These are phyloP conservation scores for Neurospora pannonica DNA, from an alignment of 495 filamentous ascomycete species.

Conservation along the genomic window DNA sequence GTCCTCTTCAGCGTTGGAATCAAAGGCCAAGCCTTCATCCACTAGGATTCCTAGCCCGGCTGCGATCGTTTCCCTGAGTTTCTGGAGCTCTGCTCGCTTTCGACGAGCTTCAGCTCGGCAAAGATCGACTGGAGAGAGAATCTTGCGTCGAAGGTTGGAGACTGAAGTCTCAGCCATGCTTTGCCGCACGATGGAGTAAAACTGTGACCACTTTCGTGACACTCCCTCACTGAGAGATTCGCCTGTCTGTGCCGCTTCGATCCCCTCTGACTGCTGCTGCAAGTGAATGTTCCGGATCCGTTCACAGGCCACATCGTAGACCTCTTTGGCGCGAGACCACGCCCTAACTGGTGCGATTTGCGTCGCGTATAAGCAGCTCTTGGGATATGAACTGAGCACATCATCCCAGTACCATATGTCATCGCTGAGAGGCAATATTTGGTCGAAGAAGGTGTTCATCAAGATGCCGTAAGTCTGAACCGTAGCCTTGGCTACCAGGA, in stretches of 20 bases:
- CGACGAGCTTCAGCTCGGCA: constrained; percentile 57
- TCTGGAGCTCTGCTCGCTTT: constrained; percentile 58
- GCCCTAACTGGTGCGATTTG: constrained; percentile 71
- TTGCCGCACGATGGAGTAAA: constrained; percentile 69
- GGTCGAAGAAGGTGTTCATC: constrained; percentile 61
- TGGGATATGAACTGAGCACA: constrained; percentile 59
- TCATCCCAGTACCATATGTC: constrained; percentile 93
- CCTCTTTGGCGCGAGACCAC: constrained; percentile 54
- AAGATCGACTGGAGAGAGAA: constrained; percentile 62
- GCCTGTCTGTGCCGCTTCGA: not conserved
- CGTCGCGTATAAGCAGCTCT: constrained; percentile 65
- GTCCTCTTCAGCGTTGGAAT: constrained; percentile 31
- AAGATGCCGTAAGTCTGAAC: constrained; percentile 74
- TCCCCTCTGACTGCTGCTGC: not conserved
- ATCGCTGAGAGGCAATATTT: constrained; percentile 69
- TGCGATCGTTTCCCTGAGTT: constrained; percentile 67
- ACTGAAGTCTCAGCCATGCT: constrained; percentile 57
- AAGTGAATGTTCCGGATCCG: constrained; percentile 26
- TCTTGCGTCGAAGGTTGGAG: constrained; percentile 45
- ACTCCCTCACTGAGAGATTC: constrained; percentile 8
- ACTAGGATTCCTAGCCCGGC: constrained; percentile 78
- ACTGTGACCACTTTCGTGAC: constrained; percentile 56
- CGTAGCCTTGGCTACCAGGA: constrained; percentile 76
- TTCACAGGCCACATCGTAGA: constrained; percentile 48
- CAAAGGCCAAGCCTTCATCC: constrained; percentile 65